Base-by-base conservation (phyloP, 2,329 filamentous ascomycete species). In the Fusarium buxicola region DNA sequence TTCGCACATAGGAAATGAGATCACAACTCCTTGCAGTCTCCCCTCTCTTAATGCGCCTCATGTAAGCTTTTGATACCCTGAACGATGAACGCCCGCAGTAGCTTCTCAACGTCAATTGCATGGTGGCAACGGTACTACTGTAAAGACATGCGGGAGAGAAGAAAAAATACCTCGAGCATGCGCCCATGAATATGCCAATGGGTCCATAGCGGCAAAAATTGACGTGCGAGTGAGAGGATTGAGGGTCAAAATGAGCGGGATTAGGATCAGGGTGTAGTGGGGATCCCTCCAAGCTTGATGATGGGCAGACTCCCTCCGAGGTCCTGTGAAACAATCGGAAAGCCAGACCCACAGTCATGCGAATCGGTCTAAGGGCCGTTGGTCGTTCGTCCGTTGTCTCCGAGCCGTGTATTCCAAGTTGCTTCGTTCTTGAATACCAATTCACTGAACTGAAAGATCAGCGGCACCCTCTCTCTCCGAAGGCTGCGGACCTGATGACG, bases 121-220 rank as follows among this genome's bases (percentile, higher is more conserved):
- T 49, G 50, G 62, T 65, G 62, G 62, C 62, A 45, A 63, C 48
- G 28, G 31, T 52, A 30, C 41, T 52, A n/a, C n/a, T n/a, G n/a
- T n/a, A 27, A 52, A 55, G 60, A 63, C 66, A 49, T 59, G 47
- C 59, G 50, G 27, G 58, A 34, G 49, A 49, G 24, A n/a, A n/a
- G n/a, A 48, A 49, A 63, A 63, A 66, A 47, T 41, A 66, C 49
- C 54, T 63, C 62, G 43, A 60, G 46, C 54, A 59, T 66, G 58
- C 51, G 62, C 49, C 57, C 58, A 50, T 63, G 47, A 46, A 59
- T 27, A 59, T 62, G 40, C 41, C 52, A 55, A 63, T 66, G 62
- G 62, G 45, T 63, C 62, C 62, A 65, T 65, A 60, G 63, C 63
- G 63, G 63, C 63, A 57, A 66, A 57, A 66, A 66, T 60, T 48